phyloP scores from a whole-genome alignment of 2,329 filamentous ascomycete genomes.

The Pseudocercospora macadamiae region DNA sequence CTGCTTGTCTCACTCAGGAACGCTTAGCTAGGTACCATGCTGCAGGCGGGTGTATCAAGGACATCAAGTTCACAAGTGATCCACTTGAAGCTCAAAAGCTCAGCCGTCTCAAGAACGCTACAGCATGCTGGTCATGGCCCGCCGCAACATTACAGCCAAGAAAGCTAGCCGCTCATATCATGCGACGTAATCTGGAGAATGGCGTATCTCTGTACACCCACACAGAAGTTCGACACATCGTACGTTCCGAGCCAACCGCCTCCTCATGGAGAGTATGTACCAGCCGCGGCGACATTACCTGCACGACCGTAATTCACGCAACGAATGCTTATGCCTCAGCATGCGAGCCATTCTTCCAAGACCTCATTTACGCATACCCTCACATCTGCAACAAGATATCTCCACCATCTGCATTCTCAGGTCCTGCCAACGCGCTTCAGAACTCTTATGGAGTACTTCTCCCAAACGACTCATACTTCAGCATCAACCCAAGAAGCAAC shows the following conservation, averaged over 20 bases:
- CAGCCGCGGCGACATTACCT: slow-evolving; percentile 28
- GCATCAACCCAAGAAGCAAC: too few species aligned
- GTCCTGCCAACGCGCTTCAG: too few species aligned
- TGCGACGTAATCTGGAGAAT: slow-evolving; percentile 11
- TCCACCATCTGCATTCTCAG: too few species aligned
- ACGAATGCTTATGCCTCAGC: slow-evolving; percentile 26
- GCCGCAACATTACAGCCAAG: slow-evolving; percentile 23
- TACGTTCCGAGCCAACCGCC: not conserved
- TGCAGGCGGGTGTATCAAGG: slow-evolving; percentile 4
- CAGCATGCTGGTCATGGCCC: not conserved
- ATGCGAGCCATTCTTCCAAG: too few species aligned
- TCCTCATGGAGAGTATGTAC: slow-evolving; percentile 19
- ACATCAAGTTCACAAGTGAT: too few species aligned
- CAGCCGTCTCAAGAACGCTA: not conserved
- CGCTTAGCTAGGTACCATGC: too few species aligned
- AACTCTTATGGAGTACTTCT: too few species aligned
- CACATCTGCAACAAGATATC: too few species aligned
- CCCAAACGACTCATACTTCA: too few species aligned
- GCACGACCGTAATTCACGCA: slow-evolving; percentile 35
- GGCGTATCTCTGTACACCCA: slow-evolving; percentile 71
- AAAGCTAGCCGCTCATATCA: slow-evolving; percentile 24
- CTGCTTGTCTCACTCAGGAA: slow-evolving; percentile 37
- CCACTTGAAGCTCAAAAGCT: not conserved
- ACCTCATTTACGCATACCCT: slow-evolving; percentile 34
- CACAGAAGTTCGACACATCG: slow-evolving; percentile 57